Conservation (phyloP, 2,329 filamentous ascomycete genomes). For the Fusarium proliferatum region DNA sequence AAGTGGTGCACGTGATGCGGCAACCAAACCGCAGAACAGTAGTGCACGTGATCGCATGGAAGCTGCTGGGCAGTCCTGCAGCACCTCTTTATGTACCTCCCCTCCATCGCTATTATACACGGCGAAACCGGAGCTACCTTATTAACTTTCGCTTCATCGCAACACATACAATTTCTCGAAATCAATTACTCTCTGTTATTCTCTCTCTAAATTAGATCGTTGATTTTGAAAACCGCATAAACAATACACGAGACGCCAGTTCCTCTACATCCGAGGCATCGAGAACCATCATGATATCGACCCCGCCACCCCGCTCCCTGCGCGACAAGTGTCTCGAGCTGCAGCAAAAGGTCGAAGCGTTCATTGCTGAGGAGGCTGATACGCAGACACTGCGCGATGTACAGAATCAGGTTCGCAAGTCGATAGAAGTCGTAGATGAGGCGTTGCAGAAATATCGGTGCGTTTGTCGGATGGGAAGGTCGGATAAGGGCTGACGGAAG, state of each 20-base stretch:
- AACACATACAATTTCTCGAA: conserved; percentile 5
- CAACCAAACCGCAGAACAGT: neutral
- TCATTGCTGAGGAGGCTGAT: conserved; percentile 70
- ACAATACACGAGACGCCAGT: neutral
- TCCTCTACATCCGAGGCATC: conserved; percentile 7
- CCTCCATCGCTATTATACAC: conserved; percentile 2
- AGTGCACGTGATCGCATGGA: conserved; percentile 20
- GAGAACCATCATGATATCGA: conserved; percentile 31
- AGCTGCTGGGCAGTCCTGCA: conserved; percentile 14
- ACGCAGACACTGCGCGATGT: conserved; percentile 69
- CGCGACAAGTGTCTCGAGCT: conserved; percentile 63
- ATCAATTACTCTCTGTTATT: neutral
- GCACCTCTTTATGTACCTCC: conserved; percentile 20
- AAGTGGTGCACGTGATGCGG: conserved; percentile 18
- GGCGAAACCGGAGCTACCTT: conserved; percentile 33
- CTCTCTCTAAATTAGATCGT: neutral
- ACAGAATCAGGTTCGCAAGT: conserved; percentile 79
- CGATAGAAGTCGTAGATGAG: conserved; percentile 78
- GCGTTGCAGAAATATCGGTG: conserved; percentile 82
- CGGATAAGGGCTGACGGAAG: conserved; percentile 19
- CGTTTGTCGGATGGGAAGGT: neutral
- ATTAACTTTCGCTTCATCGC: conserved; percentile 8
- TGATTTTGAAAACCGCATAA: neutral
- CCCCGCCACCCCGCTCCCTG: conserved; percentile 44
- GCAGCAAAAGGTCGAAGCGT: conserved; percentile 69